These are phyloP conservation scores for Tulasnella sp. DNA, from an alignment of 768 basidiomycete species.

Conservation along the genomic window DNA sequence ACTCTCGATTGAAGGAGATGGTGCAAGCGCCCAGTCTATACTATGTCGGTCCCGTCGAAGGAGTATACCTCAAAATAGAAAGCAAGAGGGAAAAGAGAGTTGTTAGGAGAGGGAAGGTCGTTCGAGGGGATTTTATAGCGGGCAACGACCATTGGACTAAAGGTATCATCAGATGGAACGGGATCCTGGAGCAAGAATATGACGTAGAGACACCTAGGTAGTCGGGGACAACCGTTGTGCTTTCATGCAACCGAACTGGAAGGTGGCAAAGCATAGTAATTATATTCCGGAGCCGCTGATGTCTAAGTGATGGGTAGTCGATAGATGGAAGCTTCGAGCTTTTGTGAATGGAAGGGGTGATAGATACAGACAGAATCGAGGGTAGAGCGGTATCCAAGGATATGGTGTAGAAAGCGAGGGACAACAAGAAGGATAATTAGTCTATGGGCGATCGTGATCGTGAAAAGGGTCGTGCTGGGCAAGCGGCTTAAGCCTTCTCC, in stretches of 20 bases:
- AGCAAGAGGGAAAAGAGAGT: slow-evolving; percentile 31
- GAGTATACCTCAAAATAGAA: slow-evolving; percentile 53
- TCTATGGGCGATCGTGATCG: background rate
- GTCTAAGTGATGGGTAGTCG: no score
- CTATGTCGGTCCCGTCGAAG: slow-evolving; percentile 46
- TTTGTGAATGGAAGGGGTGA: background rate
- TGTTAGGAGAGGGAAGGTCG: slow-evolving; percentile 46
- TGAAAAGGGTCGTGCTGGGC: background rate
- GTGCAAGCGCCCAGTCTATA: slow-evolving; percentile 40
- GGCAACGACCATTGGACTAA: slow-evolving; percentile 57
- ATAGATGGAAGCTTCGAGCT: background rate
- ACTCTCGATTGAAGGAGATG: slow-evolving; percentile 38
- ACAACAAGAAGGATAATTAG: background rate
- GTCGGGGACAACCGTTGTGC: background rate
- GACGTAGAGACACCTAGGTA: background rate
- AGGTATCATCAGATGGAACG: slow-evolving; percentile 36
- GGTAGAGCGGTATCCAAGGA: background rate
- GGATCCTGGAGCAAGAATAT: background rate
- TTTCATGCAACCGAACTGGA: background rate
- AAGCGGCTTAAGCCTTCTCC: background rate
- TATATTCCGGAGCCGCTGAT: background rate
- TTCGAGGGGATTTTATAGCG: slow-evolving; percentile 52
- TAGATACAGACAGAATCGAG: background rate
- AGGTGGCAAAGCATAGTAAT: background rate
- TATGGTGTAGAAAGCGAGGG: background rate